phyloP scores from a whole-genome alignment of 352 stramenopile species.

The Globisporangium radiosum region DNA sequence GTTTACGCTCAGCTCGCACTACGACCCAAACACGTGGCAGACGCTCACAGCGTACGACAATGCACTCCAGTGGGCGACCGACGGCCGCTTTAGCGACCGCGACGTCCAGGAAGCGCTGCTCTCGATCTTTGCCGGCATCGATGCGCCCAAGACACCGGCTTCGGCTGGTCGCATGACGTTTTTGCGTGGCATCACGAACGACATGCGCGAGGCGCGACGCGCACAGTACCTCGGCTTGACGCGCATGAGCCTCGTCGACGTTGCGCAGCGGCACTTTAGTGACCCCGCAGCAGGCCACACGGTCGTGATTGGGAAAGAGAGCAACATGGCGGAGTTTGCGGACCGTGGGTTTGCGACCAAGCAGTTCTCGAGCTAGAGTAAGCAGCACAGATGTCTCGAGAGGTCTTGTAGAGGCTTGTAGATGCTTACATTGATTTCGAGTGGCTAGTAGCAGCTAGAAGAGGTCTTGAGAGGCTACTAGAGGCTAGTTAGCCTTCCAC shows the following conservation, averaged over 20 bases:
- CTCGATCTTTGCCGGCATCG: conserved; percentile 68
- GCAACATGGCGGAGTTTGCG: conserved; percentile 32
- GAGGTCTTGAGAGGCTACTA: background rate
- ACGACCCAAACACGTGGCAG: conserved; percentile 77
- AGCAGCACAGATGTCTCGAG: background rate
- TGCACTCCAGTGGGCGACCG: conserved; percentile 39
- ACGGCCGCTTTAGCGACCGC: conserved; percentile 54
- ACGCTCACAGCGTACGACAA: conserved; percentile 69
- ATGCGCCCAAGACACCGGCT: conserved; percentile 70
- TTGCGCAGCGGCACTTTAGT: conserved; percentile 48
- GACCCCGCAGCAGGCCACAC: conserved; percentile 7
- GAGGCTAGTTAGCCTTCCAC: background rate
- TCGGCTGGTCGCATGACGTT: conserved; percentile 75
- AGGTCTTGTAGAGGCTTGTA: too few species aligned
- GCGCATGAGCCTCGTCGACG: conserved; percentile 36
- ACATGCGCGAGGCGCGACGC: conserved; percentile 67
- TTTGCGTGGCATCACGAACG: conserved; percentile 75
- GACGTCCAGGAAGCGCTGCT: conserved; percentile 79
- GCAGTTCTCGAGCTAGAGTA: conserved; percentile 19
- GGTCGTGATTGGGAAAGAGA: conserved; percentile 66
- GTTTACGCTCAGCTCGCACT: conserved; percentile 81
- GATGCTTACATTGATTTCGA: too few species aligned
- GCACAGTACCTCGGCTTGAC: conserved; percentile 58
- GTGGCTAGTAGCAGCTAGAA: background rate
- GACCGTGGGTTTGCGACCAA: conserved; percentile 35